These are phyloP conservation scores for Cymbidium sinense DNA, from an alignment of 106 monocot species.

Conservation along the genomic window DNA sequence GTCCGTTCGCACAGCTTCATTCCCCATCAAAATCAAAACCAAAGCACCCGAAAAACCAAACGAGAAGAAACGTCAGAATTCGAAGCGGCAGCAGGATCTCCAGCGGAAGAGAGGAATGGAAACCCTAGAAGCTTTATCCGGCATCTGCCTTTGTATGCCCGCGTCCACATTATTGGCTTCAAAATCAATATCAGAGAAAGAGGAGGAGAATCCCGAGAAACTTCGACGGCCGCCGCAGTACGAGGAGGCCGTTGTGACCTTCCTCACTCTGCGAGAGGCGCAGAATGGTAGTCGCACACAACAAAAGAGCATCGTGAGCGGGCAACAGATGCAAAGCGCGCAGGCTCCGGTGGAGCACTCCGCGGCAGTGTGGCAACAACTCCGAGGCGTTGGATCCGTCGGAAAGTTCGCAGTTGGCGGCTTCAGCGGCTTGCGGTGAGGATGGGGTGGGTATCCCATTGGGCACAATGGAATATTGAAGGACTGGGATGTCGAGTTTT, in stretches of 20 bases:
- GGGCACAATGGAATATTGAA: neutral
- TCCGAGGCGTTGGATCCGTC: neutral
- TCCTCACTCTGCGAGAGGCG: neutral
- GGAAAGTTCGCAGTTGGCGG: neutral
- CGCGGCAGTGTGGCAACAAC: neutral
- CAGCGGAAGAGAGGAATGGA: neutral
- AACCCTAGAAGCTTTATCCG: neutral
- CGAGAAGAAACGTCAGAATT: neutral
- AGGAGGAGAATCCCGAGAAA: neutral
- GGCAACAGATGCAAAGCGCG: neutral
- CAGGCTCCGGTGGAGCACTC: neutral
- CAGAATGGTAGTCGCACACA: neutral
- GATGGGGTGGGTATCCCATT: neutral
- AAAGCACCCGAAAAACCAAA: too few species aligned
- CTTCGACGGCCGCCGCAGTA: neutral
- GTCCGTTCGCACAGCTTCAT: neutral
- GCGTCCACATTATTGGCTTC: neutral
- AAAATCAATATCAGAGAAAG: slow-evolving; percentile 1
- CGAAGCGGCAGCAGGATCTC: neutral
- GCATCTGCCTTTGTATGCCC: neutral
- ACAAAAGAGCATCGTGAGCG: neutral
- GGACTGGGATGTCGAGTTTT: neutral
- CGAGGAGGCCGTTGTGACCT: neutral
- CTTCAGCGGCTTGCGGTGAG: neutral
- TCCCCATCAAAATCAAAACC: too few species aligned